Percentiles rank a stretch among this genome's conserved stretches.
phyloP scores from a whole-genome alignment of 495 filamentous ascomycete species.

The Hyphodiscus hymeniophilus region DNA sequence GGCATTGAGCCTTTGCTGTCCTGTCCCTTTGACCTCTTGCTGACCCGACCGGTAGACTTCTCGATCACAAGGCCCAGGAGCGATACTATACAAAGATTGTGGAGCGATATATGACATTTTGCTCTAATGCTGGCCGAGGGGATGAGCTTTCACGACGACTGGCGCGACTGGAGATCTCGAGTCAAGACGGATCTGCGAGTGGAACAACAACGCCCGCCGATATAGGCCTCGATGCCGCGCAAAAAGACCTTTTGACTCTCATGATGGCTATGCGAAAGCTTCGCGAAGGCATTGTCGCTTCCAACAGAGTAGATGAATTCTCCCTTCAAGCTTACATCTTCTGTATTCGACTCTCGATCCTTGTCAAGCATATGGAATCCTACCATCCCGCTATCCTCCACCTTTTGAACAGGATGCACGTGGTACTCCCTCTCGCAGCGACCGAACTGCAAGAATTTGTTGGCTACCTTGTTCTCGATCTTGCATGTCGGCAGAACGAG shows the following conservation, averaged over 20 bases:
- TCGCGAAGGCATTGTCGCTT: constrained; percentile 76
- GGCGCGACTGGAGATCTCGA: constrained; percentile 47
- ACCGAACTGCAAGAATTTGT: constrained; percentile 69
- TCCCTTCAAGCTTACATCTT: constrained; percentile 66
- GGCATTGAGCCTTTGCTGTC: neutral
- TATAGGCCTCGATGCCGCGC: constrained; percentile 11
- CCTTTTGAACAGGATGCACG: constrained; percentile 65
- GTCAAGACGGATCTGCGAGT: constrained; percentile 3
- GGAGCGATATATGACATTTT: constrained; percentile 81
- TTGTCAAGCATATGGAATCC: constrained; percentile 70
- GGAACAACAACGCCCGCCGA: constrained; percentile 8
- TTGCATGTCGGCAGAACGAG: constrained; percentile 76
- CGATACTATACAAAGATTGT: constrained; percentile 79
- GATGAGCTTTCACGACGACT: constrained; percentile 68
- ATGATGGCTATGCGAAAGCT: constrained; percentile 80
- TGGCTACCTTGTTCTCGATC: constrained; percentile 76
- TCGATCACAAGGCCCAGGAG: constrained; percentile 68
- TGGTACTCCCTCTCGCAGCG: constrained; percentile 49
- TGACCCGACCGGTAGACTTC: constrained; percentile 44
- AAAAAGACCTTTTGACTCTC: constrained; percentile 35
- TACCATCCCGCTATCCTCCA: constrained; percentile 83
- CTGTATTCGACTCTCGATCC: constrained; percentile 73
- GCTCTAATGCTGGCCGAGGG: constrained; percentile 54
- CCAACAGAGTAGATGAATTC: constrained; percentile 58
- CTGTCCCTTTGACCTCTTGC: constrained; percentile 1